phyloP scores from a whole-genome alignment of 768 basidiomycete genomes.

The Dendrothele bispora region DNA sequence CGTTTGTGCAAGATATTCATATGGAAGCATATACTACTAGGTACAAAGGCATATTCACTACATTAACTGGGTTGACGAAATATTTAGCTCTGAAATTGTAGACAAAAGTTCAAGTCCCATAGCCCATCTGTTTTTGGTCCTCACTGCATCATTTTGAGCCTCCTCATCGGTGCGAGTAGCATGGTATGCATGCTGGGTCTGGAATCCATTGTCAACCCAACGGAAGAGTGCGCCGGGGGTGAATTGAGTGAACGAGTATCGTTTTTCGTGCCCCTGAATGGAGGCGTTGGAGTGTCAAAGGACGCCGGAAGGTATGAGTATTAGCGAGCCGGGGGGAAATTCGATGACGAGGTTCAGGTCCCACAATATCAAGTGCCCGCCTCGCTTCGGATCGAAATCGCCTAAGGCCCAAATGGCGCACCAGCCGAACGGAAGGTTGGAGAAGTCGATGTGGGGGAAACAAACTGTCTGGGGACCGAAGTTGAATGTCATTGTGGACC shows the following conservation, averaged over 20 bases:
- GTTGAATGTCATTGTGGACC: background rate
- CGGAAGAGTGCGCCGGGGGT: background rate
- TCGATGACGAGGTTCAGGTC: slow-evolving; percentile 18
- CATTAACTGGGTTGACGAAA: too few relatives aligned
- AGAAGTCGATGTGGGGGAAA: slow-evolving; percentile 9
- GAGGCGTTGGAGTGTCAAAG: slow-evolving; percentile 13
- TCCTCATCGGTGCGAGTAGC: too few relatives aligned
- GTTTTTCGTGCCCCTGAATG: slow-evolving; percentile 7
- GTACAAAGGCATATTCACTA: too few relatives aligned
- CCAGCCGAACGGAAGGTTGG: slow-evolving; percentile 9
- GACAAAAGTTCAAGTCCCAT: too few relatives aligned
- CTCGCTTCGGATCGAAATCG: slow-evolving; percentile 4
- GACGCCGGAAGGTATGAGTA: slow-evolving; percentile 19
- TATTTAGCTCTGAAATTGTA: too few relatives aligned
- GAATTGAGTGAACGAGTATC: slow-evolving; percentile 1
- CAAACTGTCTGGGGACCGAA: background rate
- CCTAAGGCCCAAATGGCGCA: slow-evolving; percentile 15
- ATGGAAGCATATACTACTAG: too few relatives aligned
- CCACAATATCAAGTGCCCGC: slow-evolving; percentile 23
- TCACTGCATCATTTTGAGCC: too few relatives aligned
- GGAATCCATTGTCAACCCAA: too few relatives aligned
- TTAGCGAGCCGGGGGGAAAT: slow-evolving; percentile 18
- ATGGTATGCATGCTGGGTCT: too few relatives aligned
- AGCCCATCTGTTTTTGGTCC: too few relatives aligned
- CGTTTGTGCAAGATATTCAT: too few relatives aligned